Evolutionary conservation across 2,329 filamentous ascomycete species (phyloP).

Genomic region (Calcarisporium arbuscula): DNA sequence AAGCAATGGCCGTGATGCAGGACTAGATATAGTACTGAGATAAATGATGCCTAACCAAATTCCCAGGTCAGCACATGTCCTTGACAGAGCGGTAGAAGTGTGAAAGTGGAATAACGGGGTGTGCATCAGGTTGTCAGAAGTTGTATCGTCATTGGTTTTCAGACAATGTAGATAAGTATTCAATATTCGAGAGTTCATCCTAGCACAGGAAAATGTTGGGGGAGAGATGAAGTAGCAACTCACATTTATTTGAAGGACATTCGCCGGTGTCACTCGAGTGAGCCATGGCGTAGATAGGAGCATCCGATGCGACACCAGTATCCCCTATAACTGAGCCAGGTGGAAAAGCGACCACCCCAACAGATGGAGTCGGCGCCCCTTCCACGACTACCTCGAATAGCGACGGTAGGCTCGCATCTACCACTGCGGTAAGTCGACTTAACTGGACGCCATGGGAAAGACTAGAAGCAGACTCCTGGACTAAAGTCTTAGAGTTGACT

Average conservation of each 20-base stretch:
- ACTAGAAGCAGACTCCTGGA: conserved; percentile 35
- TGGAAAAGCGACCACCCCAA: conserved; percentile 64
- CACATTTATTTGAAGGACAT: conserved; percentile 84
- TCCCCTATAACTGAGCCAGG: conserved; percentile 35
- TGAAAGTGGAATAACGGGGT: conserved; percentile 12
- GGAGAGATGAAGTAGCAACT: conserved; percentile 38
- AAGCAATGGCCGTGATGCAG: conserved; percentile 29
- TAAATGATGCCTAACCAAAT: conserved; percentile 25
- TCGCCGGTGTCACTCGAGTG: conserved; percentile 92
- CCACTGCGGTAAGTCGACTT: conserved; percentile 60
- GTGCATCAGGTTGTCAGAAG: conserved; percentile 85
- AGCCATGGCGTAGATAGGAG: conserved; percentile 55
- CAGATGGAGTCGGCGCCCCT: conserved; percentile 68
- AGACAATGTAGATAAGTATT: conserved; percentile 99
- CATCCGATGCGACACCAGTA: conserved; percentile 26
- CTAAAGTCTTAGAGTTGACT: conserved; percentile 48
- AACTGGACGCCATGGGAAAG: conserved; percentile 27
- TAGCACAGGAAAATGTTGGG: conserved; percentile 39
- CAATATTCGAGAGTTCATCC: conserved; percentile 71
- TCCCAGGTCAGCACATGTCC: conserved; percentile 21
- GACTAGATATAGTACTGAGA: conserved; percentile 28
- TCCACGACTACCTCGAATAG: conserved; percentile 70
- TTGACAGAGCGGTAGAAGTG: neutral
- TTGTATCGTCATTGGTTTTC: conserved; percentile 81
- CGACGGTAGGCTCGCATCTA: conserved; percentile 56